These are phyloP conservation scores for Epichloe elymi DNA, from an alignment of 2,329 filamentous ascomycete genomes.

Conservation along the genomic window DNA sequence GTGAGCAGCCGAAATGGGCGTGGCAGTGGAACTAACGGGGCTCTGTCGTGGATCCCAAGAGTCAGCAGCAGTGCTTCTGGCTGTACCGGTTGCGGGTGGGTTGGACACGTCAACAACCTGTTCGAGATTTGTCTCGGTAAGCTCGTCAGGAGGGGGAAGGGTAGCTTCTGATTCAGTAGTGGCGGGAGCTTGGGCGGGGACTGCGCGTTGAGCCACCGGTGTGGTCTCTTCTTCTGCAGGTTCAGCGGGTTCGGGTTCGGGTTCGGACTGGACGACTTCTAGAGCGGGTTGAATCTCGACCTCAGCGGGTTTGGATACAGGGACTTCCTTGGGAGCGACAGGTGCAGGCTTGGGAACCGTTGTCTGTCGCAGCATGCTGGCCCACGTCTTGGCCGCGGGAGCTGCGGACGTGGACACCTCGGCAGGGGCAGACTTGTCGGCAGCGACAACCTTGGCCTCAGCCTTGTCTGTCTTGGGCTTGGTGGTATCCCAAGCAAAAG, in stretches of 20 bases:
- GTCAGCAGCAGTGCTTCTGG: constrained; percentile 78
- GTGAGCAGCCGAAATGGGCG: constrained; percentile 51
- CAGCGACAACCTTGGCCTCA: constrained; percentile 20
- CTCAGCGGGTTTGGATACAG: constrained; percentile 27
- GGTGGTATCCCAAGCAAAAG: constrained; percentile 35
- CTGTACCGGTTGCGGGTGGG: constrained; percentile 67
- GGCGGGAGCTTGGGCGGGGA: constrained; percentile 11
- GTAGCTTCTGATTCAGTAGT: constrained; percentile 36
- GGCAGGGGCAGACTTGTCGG: constrained; percentile 20
- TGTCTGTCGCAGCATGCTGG: constrained; percentile 57
- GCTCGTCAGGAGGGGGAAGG: constrained; percentile 60
- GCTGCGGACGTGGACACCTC: constrained; percentile 27
- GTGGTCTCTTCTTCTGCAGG: constrained; percentile 23
- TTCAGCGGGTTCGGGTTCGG: constrained; percentile 23
- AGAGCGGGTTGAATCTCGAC: constrained; percentile 23
- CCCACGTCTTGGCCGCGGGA: constrained; percentile 50
- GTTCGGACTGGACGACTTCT: constrained; percentile 22
- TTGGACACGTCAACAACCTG: constrained; percentile 73
- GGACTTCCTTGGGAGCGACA: constrained; percentile 6
- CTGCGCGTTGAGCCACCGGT: constrained; percentile 20
- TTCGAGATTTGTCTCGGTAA: constrained; percentile 87
- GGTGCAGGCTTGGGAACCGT: constrained; percentile 41
- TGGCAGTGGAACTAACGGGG: constrained; percentile 46
- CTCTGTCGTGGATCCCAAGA: constrained; percentile 61
- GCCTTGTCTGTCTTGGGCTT: constrained; percentile 21